Percentiles rank a stretch among this genome's conserved stretches.
Conservation (phyloP, 2,329 filamentous ascomycete genomes). For the Alternaria gansuensis region DNA sequence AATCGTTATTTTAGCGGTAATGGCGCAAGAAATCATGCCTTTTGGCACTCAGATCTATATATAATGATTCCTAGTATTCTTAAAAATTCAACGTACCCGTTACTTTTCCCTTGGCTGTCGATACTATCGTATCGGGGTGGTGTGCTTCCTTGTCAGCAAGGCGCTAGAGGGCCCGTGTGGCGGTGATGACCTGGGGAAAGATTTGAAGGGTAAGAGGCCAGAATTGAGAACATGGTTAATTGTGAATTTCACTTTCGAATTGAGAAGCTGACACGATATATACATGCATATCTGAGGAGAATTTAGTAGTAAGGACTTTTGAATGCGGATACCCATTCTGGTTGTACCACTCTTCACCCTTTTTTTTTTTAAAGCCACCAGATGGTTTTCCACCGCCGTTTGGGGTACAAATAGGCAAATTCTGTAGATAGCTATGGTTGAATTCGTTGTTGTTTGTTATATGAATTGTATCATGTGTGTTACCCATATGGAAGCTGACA, state of each 20-base stretch:
- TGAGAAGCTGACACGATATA: neutral
- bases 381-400: no score
- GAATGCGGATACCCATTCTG: conserved; percentile 3
- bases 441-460: no score
- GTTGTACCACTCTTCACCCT: neutral
- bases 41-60: neutral
- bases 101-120: neutral
- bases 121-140: neutral
- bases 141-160: neutral
- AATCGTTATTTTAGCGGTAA: neutral
- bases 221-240: neutral
- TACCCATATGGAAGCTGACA: no score
- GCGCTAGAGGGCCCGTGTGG: neutral
- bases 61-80: no score
- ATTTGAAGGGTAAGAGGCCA: neutral
- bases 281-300: conserved; percentile 1
- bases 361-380: neutral
- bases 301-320: neutral
- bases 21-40: neutral
- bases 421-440: no score
- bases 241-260: neutral
- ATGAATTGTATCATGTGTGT: no score
- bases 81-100: neutral
- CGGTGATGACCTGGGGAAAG: neutral
- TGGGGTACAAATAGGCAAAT: no score